Percentiles rank a stretch among this genome's conserved stretches.
phyloP scores from a whole-genome alignment of 2,329 filamentous ascomycete species.

The Cordyceps javanica region DNA sequence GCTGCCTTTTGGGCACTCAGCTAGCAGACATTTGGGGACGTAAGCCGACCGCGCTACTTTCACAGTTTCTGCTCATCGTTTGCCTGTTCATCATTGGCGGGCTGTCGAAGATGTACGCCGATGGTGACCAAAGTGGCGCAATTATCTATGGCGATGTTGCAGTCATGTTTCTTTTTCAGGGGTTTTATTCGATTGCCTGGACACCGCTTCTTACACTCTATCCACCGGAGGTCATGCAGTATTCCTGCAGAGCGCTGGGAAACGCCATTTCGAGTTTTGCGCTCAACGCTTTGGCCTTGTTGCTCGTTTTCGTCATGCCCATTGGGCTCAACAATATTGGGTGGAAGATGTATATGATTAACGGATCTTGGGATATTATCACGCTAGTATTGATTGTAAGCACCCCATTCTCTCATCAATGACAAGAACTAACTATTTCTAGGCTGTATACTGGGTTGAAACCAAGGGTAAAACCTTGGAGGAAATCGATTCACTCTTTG shows the following conservation, averaged over 20 bases:
- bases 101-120: conserved; percentile 36
- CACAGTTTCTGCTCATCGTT: conserved; percentile 30
- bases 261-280: conserved; percentile 29
- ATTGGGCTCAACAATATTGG: conserved; percentile 20
- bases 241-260: conserved; percentile 21
- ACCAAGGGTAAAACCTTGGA: conserved; percentile 40
- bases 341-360: conserved; percentile 22
- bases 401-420: neutral
- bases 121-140: conserved; percentile 21
- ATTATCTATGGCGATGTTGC: conserved; percentile 30
- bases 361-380: conserved; percentile 22
- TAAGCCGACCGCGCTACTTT: conserved; percentile 35
- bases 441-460: conserved; percentile 25
- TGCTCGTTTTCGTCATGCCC: conserved; percentile 19
- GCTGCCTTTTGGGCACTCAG: conserved; percentile 36
- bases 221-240: conserved; percentile 25
- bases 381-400: conserved; percentile 17
- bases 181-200: conserved; percentile 24
- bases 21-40: conserved; percentile 37
- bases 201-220: conserved; percentile 22
- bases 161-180: conserved; percentile 24
- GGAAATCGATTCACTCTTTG: conserved; percentile 32
- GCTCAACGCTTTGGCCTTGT: conserved; percentile 13
- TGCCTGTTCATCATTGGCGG: conserved; percentile 47
- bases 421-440: neutral